phyloP scores from a whole-genome alignment of 2,329 filamentous ascomycete species.

The Nigrograna mackinnonii region DNA sequence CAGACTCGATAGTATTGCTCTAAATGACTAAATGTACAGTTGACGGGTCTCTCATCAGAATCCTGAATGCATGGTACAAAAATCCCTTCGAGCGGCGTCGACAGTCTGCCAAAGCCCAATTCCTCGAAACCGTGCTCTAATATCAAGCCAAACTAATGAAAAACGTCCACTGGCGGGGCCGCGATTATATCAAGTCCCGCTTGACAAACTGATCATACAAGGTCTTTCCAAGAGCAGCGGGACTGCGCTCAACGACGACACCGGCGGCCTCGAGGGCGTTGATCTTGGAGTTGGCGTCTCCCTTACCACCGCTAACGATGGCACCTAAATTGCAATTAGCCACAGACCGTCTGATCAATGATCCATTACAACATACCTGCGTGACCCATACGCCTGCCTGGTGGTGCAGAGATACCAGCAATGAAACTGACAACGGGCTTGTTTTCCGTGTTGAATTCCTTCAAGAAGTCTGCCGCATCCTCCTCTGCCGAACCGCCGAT shows the following conservation, averaged over 20 bases:
- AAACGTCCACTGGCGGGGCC: conserved; percentile 3
- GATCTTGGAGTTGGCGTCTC: conserved; percentile 98
- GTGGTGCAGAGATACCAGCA: conserved; percentile 95
- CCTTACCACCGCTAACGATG: conserved; percentile 97
- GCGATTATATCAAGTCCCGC: conserved; percentile 82
- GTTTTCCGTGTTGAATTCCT: conserved; percentile 85
- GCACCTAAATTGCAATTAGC: conserved; percentile 57
- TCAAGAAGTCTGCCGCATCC: conserved; percentile 95
- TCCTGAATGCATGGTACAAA: conserved; percentile 13
- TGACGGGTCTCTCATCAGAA: conserved; percentile 9
- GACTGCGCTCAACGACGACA: conserved; percentile 94
- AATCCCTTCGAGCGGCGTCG: conserved; percentile 19
- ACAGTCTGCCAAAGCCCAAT: conserved; percentile 13
- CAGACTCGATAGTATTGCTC: conserved; percentile 28
- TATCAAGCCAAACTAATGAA: conserved; percentile 18
- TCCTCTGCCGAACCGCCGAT: conserved; percentile 98
- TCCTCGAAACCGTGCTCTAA: conserved; percentile 17
- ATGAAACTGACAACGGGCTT: conserved; percentile 99
- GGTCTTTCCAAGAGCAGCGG: conserved; percentile 88
- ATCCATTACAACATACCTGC: conserved; percentile 75
- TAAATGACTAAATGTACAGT: conserved; percentile 42
- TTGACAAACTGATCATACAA: conserved; percentile 95
- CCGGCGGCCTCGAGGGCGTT: conserved; percentile 88
- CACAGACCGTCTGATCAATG: too few species aligned
- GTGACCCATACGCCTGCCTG: conserved; percentile 97